Conservation (phyloP, 2,329 filamentous ascomycete genomes). For the Clathrospora elynae region DNA sequence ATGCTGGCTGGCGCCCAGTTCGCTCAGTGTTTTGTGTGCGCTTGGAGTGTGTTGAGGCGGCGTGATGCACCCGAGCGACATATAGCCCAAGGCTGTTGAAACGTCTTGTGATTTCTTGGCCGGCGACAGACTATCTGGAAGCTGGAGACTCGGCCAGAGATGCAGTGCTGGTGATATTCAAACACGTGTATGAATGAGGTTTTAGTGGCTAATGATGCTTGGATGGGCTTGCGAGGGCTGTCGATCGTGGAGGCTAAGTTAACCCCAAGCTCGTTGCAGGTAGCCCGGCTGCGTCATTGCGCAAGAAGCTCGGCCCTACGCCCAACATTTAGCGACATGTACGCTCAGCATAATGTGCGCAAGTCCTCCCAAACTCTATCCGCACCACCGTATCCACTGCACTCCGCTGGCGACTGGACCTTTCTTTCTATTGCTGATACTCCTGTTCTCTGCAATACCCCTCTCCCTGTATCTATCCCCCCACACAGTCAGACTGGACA, state of each 20-base stretch:
- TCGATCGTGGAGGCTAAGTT: not conserved
- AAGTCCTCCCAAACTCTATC: constrained; percentile 17
- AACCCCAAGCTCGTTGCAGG: constrained; percentile 7
- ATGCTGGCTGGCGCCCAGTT: constrained; percentile 7
- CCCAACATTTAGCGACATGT: constrained; percentile 15
- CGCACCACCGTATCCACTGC: constrained; percentile 17
- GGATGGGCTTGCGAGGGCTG: too few relatives aligned
- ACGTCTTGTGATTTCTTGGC: constrained; percentile 10
- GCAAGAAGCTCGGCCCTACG: constrained; percentile 18
- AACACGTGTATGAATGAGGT: constrained; percentile 8
- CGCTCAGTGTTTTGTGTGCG: constrained; percentile 7
- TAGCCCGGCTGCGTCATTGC: constrained; percentile 30
- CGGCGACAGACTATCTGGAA: too few relatives aligned
- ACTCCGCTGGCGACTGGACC: constrained; percentile 32
- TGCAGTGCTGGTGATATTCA: constrained; percentile 14
- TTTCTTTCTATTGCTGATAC: constrained; percentile 17
- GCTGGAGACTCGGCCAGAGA: constrained; percentile 1
- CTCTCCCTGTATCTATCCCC: constrained; percentile 19
- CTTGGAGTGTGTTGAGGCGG: constrained; percentile 6
- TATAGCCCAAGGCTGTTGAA: constrained; percentile 5
- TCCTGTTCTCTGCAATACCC: constrained; percentile 28
- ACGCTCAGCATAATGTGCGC: constrained; percentile 13
- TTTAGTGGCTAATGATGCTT: constrained; percentile 1
- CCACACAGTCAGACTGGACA: constrained; percentile 9
- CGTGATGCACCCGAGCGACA: not conserved